Evolutionary conservation across 805 yeast genomes (phyloP).

Genomic region (Saturnispora silvae): DNA sequence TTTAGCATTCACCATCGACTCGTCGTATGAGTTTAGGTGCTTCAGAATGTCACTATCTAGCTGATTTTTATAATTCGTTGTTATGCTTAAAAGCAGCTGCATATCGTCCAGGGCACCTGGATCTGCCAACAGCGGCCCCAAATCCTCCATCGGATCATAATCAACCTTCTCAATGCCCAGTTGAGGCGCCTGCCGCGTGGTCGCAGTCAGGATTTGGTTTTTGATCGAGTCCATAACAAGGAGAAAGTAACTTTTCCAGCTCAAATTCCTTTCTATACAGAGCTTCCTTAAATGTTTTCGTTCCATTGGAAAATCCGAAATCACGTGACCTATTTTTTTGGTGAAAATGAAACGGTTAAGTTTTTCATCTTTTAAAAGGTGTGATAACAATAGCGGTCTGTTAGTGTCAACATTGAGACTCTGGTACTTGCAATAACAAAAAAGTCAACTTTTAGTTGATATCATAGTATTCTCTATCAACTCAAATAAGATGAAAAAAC

Average conservation of each 20-base stretch:
- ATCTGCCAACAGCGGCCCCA: slow-evolving; percentile 38
- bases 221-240: slow-evolving; percentile 2
- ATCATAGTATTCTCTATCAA: too few relatives aligned
- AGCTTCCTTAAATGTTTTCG: too few relatives aligned
- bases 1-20: slow-evolving; percentile 4
- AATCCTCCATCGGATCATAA: slow-evolving; percentile 46
- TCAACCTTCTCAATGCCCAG: slow-evolving; percentile 13
- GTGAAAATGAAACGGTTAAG: too few relatives aligned
- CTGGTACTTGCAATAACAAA: too few relatives aligned
- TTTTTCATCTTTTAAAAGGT: too few relatives aligned
- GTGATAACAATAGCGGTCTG: too few relatives aligned
- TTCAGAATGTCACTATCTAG: slow-evolving; percentile 35
- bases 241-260: not conserved
- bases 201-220: slow-evolving; percentile 15
- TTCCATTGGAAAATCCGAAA: too few relatives aligned
- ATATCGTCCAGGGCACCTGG: slow-evolving; percentile 43
- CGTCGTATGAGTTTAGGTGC: slow-evolving; percentile 28
- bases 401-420: too few relatives aligned
- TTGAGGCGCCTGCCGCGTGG: not conserved
- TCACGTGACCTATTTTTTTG: too few relatives aligned
- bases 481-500: too few relatives aligned
- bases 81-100: slow-evolving; percentile 38
- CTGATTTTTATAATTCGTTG: slow-evolving; percentile 38
- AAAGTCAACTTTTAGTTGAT: too few relatives aligned
- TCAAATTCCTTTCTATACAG: too few relatives aligned